Evolutionary conservation across 768 basidiomycete genomes (phyloP), one percentile per base, ranked within the genome.

Genomic region (Mycena floridula): DNA sequence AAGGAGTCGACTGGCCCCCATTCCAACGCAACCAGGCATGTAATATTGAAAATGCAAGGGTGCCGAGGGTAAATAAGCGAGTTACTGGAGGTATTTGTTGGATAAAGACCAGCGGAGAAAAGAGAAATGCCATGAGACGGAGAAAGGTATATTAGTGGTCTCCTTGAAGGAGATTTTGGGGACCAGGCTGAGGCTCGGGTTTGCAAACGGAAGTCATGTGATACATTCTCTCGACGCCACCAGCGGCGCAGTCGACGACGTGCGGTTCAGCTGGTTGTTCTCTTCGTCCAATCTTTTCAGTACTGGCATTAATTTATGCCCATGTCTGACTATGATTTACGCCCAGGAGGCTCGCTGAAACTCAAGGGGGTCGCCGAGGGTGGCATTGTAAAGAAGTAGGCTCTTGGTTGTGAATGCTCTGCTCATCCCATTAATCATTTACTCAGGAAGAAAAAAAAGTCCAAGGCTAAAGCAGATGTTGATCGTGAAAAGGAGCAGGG

Each of bases 261-360:
- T 39, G n/a, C n/a, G n/a, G n/a, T n/a, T n/a, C n/a, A n/a, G n/a
- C n/a, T n/a, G n/a, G n/a, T n/a, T n/a, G n/a, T n/a, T n/a, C n/a
- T n/a, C n/a, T n/a, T n/a, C n/a, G n/a, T n/a, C n/a, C n/a, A n/a
- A n/a, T n/a, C n/a, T n/a, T n/a, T n/a, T n/a, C n/a, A n/a, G n/a
- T n/a, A n/a, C n/a, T n/a, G n/a, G n/a, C n/a, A n/a, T n/a, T n/a
- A n/a, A n/a, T n/a, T n/a, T n/a, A n/a, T n/a, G n/a, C 8, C 23
- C 65, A 90, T 90, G 85, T 81, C 84, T 46, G 88, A 87, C 63
- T 93, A 94, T 65, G 80, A 86, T 67, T 72, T 86, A 65, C 81
- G 82, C 61, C 82, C 88, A 44, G 86, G 89, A 39, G 90, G 91
- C 59, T 82, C 88, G 53, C 85, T 94, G 61, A 94, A 91, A 64